A percentile compares a stretch with the other conserved stretches of the same genome.
These are phyloP conservation scores for Nemania diffusa DNA, from an alignment of 2,329 filamentous ascomycete species.

Conservation along the genomic window DNA sequence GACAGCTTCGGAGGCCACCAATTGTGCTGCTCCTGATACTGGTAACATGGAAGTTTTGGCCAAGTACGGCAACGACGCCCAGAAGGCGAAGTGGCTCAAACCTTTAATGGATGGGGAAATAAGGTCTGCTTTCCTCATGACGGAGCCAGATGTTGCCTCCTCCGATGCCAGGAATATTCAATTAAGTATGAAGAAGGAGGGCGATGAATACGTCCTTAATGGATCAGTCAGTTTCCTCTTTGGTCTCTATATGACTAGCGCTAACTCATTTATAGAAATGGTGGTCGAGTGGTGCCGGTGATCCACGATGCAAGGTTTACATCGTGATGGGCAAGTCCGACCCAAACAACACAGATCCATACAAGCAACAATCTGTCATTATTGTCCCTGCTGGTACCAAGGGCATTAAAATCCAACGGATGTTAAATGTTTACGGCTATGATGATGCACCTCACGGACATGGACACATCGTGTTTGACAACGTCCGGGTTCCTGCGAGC, in stretches of 20 bases:
- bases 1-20: constrained; percentile 85
- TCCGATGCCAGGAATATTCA: constrained; percentile 95
- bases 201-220: constrained; percentile 90
- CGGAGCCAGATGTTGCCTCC: constrained; percentile 86
- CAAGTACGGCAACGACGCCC: constrained; percentile 86
- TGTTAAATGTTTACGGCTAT: constrained; percentile 94
- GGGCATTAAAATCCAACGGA: constrained; percentile 91
- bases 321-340: constrained; percentile 97
- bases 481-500: constrained; percentile 85
- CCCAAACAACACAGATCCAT: constrained; percentile 76
- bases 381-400: constrained; percentile 83
- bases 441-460: constrained; percentile 99
- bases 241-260: neutral
- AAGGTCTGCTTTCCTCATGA: constrained; percentile 92
- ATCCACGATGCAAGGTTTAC: constrained; percentile 91
- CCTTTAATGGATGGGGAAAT: constrained; percentile 87
- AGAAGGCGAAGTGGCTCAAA: constrained; percentile 85
- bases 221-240: constrained; percentile 70
- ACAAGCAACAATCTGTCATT: constrained; percentile 93
- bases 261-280: constrained; percentile 75
- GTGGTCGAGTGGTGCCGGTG: constrained; percentile 97
- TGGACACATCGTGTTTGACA: constrained; percentile 87
- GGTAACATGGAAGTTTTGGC: constrained; percentile 96
- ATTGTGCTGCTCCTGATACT: constrained; percentile 91
- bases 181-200: constrained; percentile 82